Evolutionary conservation across 257 asterid species (phyloP).

Genomic region (Haberlea rhodopensis): DNA sequence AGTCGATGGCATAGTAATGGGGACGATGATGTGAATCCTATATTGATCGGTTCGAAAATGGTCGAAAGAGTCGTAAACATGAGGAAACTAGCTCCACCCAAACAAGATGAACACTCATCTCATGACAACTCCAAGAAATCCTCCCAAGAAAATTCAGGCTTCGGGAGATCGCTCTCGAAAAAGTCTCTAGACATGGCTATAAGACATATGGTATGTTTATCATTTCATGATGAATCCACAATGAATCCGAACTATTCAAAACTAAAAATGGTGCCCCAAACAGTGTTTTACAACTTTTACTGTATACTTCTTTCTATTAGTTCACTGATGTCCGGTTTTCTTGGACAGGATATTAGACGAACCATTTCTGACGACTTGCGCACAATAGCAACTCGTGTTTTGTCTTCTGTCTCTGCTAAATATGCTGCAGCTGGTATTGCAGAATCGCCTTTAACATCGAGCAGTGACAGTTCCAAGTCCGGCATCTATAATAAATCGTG

Average conservation of each 20-base stretch:
- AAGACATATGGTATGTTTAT: conserved; percentile 71
- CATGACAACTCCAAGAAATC: conserved; percentile 44
- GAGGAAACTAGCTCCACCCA: conserved; percentile 91
- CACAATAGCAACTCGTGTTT: conserved; percentile 28
- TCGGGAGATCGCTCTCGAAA: conserved; percentile 78
- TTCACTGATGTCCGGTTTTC: neutral
- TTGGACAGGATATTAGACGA: conserved; percentile 63
- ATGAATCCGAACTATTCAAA: neutral
- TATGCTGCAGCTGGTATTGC: conserved; percentile 32
- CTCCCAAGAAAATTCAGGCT: conserved; percentile 55
- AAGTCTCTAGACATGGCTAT: conserved; percentile 89
- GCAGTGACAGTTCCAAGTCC: conserved; percentile 47
- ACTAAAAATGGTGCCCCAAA: no score
- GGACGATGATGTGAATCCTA: conserved; percentile 70
- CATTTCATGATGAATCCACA: neutral
- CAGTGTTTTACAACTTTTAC: neutral
- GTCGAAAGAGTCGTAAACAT: conserved; percentile 87
- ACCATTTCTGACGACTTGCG: conserved; percentile 39
- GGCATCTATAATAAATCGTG: conserved; percentile 35
- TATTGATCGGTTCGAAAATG: conserved; percentile 73
- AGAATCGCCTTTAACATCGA: conserved; percentile 49
- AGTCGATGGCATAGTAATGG: conserved; percentile 44
- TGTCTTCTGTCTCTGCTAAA: conserved; percentile 35
- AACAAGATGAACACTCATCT: conserved; percentile 40
- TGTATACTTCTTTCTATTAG: neutral